These are phyloP conservation scores for Fragaria vesca DNA, from an alignment of 306 rosid species.

Conservation along the genomic window DNA sequence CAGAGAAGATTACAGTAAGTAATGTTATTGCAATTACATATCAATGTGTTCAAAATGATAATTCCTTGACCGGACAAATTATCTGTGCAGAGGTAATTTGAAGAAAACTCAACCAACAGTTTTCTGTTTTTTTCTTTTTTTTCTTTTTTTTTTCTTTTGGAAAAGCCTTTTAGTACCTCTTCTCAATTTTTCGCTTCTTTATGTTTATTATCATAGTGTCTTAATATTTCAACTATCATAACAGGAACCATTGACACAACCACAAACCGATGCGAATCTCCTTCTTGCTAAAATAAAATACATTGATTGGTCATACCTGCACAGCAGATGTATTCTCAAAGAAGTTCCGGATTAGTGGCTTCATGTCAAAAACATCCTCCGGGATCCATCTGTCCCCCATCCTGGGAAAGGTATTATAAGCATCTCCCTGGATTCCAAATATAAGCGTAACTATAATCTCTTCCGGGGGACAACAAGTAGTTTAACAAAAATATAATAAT, in stretches of 20 bases:
- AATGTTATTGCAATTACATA: neutral
- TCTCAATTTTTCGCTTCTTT: neutral
- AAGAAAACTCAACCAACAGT: neutral
- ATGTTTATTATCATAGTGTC: neutral
- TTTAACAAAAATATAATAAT: slow-evolving; percentile 55
- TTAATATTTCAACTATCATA: neutral
- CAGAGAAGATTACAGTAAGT: neutral
- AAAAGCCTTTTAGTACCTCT: neutral
- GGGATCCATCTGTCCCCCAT: slow-evolving; percentile 91
- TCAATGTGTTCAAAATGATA: neutral
- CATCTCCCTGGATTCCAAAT: slow-evolving; percentile 62
- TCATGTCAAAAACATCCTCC: slow-evolving; percentile 64
- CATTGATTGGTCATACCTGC: neutral
- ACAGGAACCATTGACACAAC: neutral
- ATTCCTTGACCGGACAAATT: neutral
- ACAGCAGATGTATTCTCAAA: slow-evolving; percentile 55
- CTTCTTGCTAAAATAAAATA: neutral
- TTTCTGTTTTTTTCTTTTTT: no score
- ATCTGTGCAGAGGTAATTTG: neutral
- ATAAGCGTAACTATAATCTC: slow-evolving; percentile 6
- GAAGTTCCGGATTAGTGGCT: slow-evolving; percentile 78
- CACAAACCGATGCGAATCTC: neutral
- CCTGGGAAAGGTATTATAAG: slow-evolving; percentile 82
- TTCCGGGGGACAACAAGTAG: neutral
- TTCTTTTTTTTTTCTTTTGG: neutral